Percentiles rank a stretch among this genome's conserved stretches.
Conservation (phyloP, 306 rosid species). For the Clitoria ternatea region DNA sequence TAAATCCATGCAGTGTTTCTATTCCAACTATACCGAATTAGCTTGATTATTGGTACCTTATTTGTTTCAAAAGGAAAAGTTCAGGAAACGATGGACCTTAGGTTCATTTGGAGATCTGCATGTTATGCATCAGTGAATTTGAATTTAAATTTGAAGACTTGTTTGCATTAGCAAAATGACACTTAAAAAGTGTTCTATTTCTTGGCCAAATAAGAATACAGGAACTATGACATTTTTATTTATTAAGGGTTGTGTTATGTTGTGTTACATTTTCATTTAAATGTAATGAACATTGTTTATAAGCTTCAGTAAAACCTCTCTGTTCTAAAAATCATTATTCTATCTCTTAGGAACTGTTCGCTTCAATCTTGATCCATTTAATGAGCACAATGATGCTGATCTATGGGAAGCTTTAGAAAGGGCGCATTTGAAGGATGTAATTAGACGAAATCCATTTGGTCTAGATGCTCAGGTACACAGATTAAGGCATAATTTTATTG, state of each 20-base stretch:
- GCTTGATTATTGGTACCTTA: background rate
- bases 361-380: constrained; percentile 83
- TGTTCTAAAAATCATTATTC: constrained; percentile 1
- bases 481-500: background rate
- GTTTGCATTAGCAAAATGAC: background rate
- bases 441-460: constrained; percentile 66
- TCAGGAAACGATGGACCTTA: background rate
- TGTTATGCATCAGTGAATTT: background rate
- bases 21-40: background rate
- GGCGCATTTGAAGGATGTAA: constrained; percentile 72
- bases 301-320: background rate
- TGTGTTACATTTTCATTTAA: background rate
- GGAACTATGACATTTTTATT: background rate
- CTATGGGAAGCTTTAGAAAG: constrained; percentile 90
- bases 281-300: background rate
- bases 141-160: background rate
- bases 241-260: background rate
- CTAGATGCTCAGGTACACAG: constrained; percentile 69
- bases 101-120: background rate
- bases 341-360: constrained; percentile 62
- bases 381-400: constrained; percentile 73
- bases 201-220: background rate
- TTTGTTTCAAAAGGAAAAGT: background rate
- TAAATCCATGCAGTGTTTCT: background rate
- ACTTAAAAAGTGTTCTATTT: background rate